Evolutionary conservation across 441 rosid genomes (phyloP).

Genomic region (Gossypium gossypioides): DNA sequence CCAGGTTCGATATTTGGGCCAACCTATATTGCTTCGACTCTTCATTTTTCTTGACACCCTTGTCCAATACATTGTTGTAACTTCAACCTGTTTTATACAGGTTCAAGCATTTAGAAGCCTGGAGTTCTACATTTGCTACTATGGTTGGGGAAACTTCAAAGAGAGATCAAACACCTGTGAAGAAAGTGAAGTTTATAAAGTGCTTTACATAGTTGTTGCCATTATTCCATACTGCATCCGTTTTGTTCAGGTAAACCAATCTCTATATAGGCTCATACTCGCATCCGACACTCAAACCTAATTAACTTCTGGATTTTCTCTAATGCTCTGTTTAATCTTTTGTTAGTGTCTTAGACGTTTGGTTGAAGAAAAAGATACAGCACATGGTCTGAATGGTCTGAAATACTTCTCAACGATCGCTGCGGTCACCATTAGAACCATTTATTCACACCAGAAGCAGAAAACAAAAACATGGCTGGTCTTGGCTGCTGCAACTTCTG

Average conservation of each 20-base stretch:
- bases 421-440: constrained; percentile 49
- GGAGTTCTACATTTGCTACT: constrained; percentile 64
- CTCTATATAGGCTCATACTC: neutral
- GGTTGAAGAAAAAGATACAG: constrained; percentile 37
- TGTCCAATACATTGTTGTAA: neutral
- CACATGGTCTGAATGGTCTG: constrained; percentile 34
- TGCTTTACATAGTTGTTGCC: constrained; percentile 43
- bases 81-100: constrained; percentile 18
- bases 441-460: constrained; percentile 26
- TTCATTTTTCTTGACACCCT: neutral
- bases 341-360: constrained; percentile 55
- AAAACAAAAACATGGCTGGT: constrained; percentile 25
- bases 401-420: constrained; percentile 52
- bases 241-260: constrained; percentile 50
- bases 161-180: constrained; percentile 43
- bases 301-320: neutral
- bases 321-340: neutral
- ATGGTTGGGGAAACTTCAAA: constrained; percentile 64
- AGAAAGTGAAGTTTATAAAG: constrained; percentile 34
- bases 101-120: constrained; percentile 67
- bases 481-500: constrained; percentile 40
- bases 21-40: neutral
- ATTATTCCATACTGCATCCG: constrained; percentile 72
- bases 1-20: constrained; percentile 36
- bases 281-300: too few species aligned